Conservation (phyloP, 139 green algal species). For the Picochlorum sp. region DNA sequence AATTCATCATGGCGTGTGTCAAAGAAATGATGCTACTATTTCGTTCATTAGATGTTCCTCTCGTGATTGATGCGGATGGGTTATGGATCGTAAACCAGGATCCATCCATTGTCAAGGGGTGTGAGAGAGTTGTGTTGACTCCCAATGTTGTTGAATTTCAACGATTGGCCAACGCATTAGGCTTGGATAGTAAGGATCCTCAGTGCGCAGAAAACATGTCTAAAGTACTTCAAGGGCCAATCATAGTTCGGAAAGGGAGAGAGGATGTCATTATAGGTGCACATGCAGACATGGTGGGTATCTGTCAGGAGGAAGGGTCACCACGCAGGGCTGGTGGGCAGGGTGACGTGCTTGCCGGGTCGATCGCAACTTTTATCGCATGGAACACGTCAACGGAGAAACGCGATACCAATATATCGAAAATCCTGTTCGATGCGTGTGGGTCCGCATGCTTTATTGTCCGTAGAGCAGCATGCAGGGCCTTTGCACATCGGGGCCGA, state of each 20-base stretch:
- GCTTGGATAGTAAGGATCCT: constrained; percentile 17
- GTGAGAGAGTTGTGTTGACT: constrained; percentile 38
- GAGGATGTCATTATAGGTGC: constrained; percentile 27
- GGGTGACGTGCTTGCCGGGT: constrained; percentile 53
- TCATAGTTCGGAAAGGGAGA: constrained; percentile 40
- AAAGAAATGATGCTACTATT: constrained; percentile 14
- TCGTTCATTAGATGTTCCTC: constrained; percentile 15
- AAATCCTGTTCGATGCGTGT: constrained; percentile 20
- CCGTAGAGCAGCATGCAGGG: constrained; percentile 8
- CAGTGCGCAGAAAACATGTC: background rate
- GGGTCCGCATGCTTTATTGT: constrained; percentile 29
- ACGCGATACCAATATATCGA: background rate
- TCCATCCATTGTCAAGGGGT: constrained; percentile 35
- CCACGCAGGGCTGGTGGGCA: constrained; percentile 51
- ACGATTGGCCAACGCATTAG: constrained; percentile 29
- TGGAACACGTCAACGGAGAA: constrained; percentile 22
- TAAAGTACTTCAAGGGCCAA: constrained; percentile 29
- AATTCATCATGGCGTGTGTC: constrained; percentile 24
- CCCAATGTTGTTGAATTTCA: constrained; percentile 49
- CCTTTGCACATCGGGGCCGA: constrained; percentile 18
- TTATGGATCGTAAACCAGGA: constrained; percentile 40
- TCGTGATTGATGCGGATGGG: constrained; percentile 59
- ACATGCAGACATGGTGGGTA: background rate
- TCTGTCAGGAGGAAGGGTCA: constrained; percentile 29
- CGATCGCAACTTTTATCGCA: constrained; percentile 36